These are phyloP conservation scores for Boeremia exigua DNA, from an alignment of 2,329 filamentous ascomycete genomes.

Conservation along the genomic window DNA sequence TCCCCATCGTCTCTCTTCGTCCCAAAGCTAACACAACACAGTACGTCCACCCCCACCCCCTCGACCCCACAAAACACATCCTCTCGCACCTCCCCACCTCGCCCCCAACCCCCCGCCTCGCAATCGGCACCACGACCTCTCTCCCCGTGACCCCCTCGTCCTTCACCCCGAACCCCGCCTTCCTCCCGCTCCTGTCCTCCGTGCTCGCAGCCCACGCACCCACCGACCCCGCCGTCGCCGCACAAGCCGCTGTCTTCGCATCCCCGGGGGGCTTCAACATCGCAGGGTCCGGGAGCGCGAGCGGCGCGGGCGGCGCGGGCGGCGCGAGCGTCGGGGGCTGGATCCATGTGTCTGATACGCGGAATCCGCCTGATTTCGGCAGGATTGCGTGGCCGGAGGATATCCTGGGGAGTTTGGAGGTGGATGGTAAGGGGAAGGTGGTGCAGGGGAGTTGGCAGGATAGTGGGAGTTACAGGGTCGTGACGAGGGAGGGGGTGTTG, in stretches of 20 bases:
- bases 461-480: constrained; percentile 66
- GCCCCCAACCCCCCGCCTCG: constrained; percentile 60
- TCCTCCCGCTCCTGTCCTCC: constrained; percentile 62
- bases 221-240: constrained; percentile 62
- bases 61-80: constrained; percentile 50
- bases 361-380: constrained; percentile 67
- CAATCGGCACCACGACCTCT: constrained; percentile 61
- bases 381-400: constrained; percentile 71
- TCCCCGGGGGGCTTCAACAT: constrained; percentile 64
- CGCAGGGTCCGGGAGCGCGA: constrained; percentile 62
- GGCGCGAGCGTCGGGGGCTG: constrained; percentile 65
- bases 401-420: constrained; percentile 69
- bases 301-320: constrained; percentile 59
- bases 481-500: constrained; percentile 64
- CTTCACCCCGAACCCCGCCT: constrained; percentile 62
- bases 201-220: constrained; percentile 61
- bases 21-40: constrained; percentile 30
- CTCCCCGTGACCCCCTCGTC: constrained; percentile 64
- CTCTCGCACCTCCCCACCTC: constrained; percentile 63
- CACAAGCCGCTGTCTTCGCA: constrained; percentile 65
- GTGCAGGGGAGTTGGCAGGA: constrained; percentile 65
- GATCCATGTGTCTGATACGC: constrained; percentile 67
- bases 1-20: not conserved
- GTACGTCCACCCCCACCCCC: constrained; percentile 59
- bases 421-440: constrained; percentile 64